Percentiles rank a stretch among this genome's conserved stretches.
Conservation (phyloP, 2,329 filamentous ascomycete species). For the Fusarium lyarnte region DNA sequence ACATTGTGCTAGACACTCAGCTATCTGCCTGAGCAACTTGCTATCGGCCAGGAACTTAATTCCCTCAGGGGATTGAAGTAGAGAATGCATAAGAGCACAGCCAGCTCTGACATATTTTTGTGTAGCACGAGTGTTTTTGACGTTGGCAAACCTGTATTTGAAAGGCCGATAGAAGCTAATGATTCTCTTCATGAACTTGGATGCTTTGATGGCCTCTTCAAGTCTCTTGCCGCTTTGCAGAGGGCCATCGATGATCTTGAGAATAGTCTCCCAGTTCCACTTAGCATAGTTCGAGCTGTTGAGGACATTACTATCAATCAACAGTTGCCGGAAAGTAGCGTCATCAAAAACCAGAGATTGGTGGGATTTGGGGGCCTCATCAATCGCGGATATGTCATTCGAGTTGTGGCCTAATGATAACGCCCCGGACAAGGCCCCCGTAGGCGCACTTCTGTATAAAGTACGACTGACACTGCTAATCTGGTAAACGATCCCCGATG, state of each 20-base stretch:
- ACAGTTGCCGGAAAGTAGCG: conserved; percentile 69
- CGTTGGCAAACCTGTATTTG: conserved; percentile 92
- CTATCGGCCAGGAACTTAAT: conserved; percentile 87
- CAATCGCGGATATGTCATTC: conserved; percentile 60
- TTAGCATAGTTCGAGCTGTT: conserved; percentile 91
- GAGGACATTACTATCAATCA: conserved; percentile 84
- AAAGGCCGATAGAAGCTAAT: conserved; percentile 97
- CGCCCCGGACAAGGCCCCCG: conserved; percentile 50
- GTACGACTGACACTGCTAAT: conserved; percentile 97
- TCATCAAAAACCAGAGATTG: conserved; percentile 64
- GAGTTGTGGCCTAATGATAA: conserved; percentile 57
- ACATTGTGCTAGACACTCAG: conserved; percentile 94
- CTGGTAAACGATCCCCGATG: conserved; percentile 93
- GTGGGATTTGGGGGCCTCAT: conserved; percentile 65
- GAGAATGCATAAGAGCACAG: conserved; percentile 85
- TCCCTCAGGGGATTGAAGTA: conserved; percentile 87
- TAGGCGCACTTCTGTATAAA: conserved; percentile 79
- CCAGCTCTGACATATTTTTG: conserved; percentile 93
- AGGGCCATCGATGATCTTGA: conserved; percentile 91
- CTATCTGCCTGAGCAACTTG: conserved; percentile 92
- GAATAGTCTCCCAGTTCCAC: conserved; percentile 97
- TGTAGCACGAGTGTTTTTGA: conserved; percentile 89
- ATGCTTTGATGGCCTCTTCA: conserved; percentile 92
- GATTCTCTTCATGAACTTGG: conserved; percentile 94
- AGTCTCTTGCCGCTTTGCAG: conserved; percentile 89